A percentile compares a stretch with the other conserved stretches of the same genome.
These are phyloP conservation scores for Hypseocharis bilobata DNA, from an alignment of 441 rosid genomes.

Conservation along the genomic window DNA sequence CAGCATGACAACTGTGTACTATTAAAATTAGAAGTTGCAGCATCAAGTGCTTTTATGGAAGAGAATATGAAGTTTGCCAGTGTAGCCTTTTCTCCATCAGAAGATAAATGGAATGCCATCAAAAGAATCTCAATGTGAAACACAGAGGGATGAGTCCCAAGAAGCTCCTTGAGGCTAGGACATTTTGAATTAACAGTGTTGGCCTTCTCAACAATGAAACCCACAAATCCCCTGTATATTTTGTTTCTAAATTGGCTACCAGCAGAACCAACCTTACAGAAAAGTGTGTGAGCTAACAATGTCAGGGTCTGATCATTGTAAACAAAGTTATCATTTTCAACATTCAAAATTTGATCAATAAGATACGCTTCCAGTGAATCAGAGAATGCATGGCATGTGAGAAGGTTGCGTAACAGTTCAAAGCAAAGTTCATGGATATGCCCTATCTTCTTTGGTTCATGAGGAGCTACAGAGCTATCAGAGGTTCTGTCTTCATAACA, in stretches of 20 bases:
- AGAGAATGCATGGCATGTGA: constrained; percentile 51
- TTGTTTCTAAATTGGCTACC: constrained; percentile 66
- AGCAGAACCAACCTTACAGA: constrained; percentile 54
- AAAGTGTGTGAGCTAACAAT: constrained; percentile 65
- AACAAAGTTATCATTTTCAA: constrained; percentile 56
- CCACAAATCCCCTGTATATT: constrained; percentile 50
- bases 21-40: constrained; percentile 36
- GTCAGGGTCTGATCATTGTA: constrained; percentile 74
- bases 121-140: constrained; percentile 93
- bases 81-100: constrained; percentile 59
- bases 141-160: constrained; percentile 70
- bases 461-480: constrained; percentile 40
- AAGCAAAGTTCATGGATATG: constrained; percentile 57
- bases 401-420: constrained; percentile 69
- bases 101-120: constrained; percentile 88
- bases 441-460: constrained; percentile 53
- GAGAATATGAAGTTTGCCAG: constrained; percentile 53
- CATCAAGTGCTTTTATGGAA: constrained; percentile 41
- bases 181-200: constrained; percentile 42
- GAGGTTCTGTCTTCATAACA: constrained; percentile 43
- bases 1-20: constrained; percentile 65
- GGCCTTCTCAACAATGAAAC: constrained; percentile 55
- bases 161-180: constrained; percentile 53
- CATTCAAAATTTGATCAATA: constrained; percentile 58
- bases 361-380: constrained; percentile 71